Base-by-base conservation (phyloP, 2,329 filamentous ascomycete genomes). In the Alternaria triticimaculans region DNA sequence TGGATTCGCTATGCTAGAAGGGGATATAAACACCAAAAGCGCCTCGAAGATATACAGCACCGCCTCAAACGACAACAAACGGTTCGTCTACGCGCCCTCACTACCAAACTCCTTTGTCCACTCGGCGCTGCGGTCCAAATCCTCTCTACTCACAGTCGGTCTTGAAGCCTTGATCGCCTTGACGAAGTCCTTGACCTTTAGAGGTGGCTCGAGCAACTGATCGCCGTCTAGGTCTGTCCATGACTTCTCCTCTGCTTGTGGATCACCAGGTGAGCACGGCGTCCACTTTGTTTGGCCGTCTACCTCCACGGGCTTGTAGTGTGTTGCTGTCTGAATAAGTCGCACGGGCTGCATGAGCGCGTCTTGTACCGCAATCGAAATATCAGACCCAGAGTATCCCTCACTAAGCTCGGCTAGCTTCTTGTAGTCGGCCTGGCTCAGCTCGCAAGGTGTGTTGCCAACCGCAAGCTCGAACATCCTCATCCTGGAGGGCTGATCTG, bases 51-150 rank as follows among this genome's bases (percentile, higher is more conserved):
- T 62, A 54, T 53, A 58, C 21, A 58, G 44, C 45, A 60, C 51
- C 28, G 28, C n/a, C 45, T 48, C 12, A 28, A n/a, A 30, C 30
- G n/a, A 43, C 23, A 23, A 53, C 33, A 58, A 43, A 15, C 48
- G 37, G 37, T 41, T 41, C 41, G 12, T 48, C 64, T 78, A 89
- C 54, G 87, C 88, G 18, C 95, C 95, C 80, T 97, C 95, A 78
- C 93, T 97, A 60, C 95, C 95, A 82, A 98, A 98, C 82, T 98
- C 94, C 74, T 91, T 88, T 10, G 96, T 99, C 96, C 96, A 99
- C 48, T 97, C 94, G 50, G 92, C 86, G 79, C 95, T 97, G 75
- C 88, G 87, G 70, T 89, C 87, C 49, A 99, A 86, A 78, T 99
- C 96, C 55, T 94, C 93, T 55, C 88, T 86, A 56, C 93, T 96